Conservation (phyloP, 2,329 filamentous ascomycete genomes). For the Hypocreales sp. region DNA sequence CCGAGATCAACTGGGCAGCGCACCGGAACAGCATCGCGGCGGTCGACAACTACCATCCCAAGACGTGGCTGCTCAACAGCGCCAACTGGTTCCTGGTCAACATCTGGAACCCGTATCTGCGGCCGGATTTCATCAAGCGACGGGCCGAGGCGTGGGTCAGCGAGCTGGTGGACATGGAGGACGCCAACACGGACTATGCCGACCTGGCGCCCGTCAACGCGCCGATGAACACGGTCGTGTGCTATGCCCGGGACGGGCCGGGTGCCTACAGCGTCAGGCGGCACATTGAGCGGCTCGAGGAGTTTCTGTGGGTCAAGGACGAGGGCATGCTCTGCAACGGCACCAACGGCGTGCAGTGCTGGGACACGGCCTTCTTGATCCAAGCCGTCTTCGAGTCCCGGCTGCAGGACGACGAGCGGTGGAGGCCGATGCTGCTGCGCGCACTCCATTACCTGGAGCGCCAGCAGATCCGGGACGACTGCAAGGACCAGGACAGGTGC, state of each 20-base stretch:
- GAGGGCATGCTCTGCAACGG: conserved; percentile 93
- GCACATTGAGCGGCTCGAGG: conserved; percentile 67
- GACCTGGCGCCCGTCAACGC: conserved; percentile 80
- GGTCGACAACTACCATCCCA: conserved; percentile 84
- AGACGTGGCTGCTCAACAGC: conserved; percentile 66
- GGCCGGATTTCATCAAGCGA: conserved; percentile 47
- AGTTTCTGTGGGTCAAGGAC: conserved; percentile 81
- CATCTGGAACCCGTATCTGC: conserved; percentile 66
- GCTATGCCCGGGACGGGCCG: conserved; percentile 73
- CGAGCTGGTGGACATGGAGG: conserved; percentile 76
- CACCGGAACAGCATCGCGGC: conserved; percentile 72
- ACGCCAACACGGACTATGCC: conserved; percentile 80
- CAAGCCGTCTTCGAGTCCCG: conserved; percentile 70
- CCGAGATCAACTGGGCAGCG: conserved; percentile 58
- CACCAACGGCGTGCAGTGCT: conserved; percentile 94
- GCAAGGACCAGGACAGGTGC: conserved; percentile 58
- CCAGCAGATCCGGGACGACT: conserved; percentile 81
- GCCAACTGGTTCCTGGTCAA: conserved; percentile 67
- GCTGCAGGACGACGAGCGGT: conserved; percentile 60
- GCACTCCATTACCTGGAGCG: conserved; percentile 75
- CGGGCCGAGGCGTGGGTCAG: conserved; percentile 69
- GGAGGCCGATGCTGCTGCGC: conserved; percentile 68
- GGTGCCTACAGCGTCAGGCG: conserved; percentile 55
- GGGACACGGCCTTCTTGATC: conserved; percentile 87
- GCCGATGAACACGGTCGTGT: conserved; percentile 77